Evolutionary conservation across 441 rosid genomes (phyloP).

Genomic region (Euphorbia celastroides): DNA sequence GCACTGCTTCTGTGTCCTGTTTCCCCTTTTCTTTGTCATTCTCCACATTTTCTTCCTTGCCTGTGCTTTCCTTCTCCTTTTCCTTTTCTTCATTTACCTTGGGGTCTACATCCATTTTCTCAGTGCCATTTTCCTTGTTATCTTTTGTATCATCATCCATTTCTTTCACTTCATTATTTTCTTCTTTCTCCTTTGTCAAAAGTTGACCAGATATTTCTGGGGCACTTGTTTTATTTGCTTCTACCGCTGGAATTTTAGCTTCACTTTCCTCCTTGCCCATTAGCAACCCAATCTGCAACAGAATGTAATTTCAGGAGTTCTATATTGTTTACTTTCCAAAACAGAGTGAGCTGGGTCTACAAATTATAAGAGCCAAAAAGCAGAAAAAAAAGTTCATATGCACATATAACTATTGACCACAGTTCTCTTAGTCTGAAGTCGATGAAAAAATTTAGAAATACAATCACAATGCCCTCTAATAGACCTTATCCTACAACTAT

Average conservation of each 20-base stretch:
- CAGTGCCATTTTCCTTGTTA: slow-evolving; percentile 20
- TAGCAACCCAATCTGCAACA: slow-evolving; percentile 19
- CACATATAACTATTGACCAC: slow-evolving; percentile 3
- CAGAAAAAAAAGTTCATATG: not conserved
- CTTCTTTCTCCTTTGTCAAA: slow-evolving; percentile 23
- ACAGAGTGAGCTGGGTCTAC: not conserved
- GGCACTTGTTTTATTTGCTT: slow-evolving; percentile 38
- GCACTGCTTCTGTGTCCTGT: slow-evolving; percentile 21
- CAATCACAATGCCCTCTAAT: not conserved
- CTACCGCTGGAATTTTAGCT: slow-evolving; percentile 39
- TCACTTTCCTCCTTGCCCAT: slow-evolving; percentile 65
- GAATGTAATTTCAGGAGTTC: not conserved
- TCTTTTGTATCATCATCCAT: slow-evolving; percentile 27
- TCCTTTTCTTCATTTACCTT: slow-evolving; percentile 22
- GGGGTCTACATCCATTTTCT: slow-evolving; percentile 29
- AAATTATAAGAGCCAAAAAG: not conserved
- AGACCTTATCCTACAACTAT: not conserved
- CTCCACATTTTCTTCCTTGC: slow-evolving; percentile 16
- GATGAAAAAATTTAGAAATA: not conserved
- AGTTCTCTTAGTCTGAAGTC: not conserved
- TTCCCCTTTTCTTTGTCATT: slow-evolving; percentile 20
- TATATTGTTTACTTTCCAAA: not conserved
- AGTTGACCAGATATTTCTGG: slow-evolving; percentile 28
- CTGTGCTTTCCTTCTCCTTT: slow-evolving; percentile 26
- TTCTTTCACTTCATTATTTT: slow-evolving; percentile 24